Evolutionary conservation across 1,284 basidiomycete species (phyloP), one percentile per base, ranked within the genome.

Genomic region (Cryptococcus sp.): DNA sequence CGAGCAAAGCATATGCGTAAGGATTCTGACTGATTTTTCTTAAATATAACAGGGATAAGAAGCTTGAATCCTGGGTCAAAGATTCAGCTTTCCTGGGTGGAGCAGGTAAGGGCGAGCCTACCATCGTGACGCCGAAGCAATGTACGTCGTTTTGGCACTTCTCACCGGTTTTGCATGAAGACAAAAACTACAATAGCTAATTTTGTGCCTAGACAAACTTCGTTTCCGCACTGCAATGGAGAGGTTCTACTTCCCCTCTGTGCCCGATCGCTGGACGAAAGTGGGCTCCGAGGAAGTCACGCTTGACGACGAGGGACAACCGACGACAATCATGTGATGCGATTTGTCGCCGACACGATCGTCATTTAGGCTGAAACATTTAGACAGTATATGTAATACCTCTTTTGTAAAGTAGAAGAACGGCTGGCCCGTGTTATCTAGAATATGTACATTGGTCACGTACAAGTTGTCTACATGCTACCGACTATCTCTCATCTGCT

Each of bases 1-100:
- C 40, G 17, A 13, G 40, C 7, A 16, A 20, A 3, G 23, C 2
- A n/a, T 23, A 8, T 26, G 11, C 51, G 13, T 25, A 7, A 5
- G 8, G 8, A 34, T 2, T 13, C 29, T 34, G 8, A 34, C 29
- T 29, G 4, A 29, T 53, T 26, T 10, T 34, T 34, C 10, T 19
- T 38, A 13, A 13, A 48, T 48, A 7, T 52, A 44, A 2, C 40
- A 73, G 93, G 93, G 95, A 99, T 80, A 99, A 99, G 81, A 93
- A 93, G 69, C 82, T 98, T 25, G 95, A 99, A 79, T 95, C 88
- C 65, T 95, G 93, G 89, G 92, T 98, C 49, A 99, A 98, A 74
- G 95, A 98, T 70, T 88, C 90, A 1, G 84, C 89, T 0, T 91
- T 94, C 77, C 81, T 97, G 19, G 91, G 91, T 54, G 82, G 82